Evolutionary conservation across 2,329 filamentous ascomycete species (phyloP).

Genomic region (Scolecobasidium constrictum): DNA sequence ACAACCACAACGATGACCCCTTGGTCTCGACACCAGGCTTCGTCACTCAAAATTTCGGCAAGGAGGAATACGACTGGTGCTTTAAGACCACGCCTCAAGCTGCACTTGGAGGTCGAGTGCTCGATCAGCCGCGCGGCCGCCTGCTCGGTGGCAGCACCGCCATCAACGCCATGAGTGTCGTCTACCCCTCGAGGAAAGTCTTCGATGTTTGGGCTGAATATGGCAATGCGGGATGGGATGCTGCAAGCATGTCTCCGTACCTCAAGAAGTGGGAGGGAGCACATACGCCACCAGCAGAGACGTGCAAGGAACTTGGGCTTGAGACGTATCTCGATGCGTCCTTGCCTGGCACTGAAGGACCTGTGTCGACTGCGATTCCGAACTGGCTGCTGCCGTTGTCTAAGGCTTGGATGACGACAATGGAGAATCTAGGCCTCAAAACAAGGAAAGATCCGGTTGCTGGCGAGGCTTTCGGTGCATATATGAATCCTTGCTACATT

Average conservation of each 20-base stretch:
- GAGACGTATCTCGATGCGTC: too few relatives aligned
- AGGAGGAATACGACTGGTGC: background rate
- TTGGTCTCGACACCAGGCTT: background rate
- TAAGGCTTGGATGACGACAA: background rate
- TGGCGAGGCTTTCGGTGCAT: background rate
- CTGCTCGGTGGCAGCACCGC: slow-evolving; percentile 14
- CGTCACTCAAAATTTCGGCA: background rate
- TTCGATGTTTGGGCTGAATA: slow-evolving; percentile 1
- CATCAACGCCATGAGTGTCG: slow-evolving; percentile 7
- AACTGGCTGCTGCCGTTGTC: too few relatives aligned
- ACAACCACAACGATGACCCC: background rate
- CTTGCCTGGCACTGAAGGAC: too few relatives aligned
- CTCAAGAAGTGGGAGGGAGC: slow-evolving; percentile 16
- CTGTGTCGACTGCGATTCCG: too few relatives aligned
- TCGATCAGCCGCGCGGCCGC: slow-evolving; percentile 18
- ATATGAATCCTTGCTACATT: background rate
- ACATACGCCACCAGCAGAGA: too few relatives aligned
- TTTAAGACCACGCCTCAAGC: background rate
- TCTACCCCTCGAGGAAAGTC: background rate
- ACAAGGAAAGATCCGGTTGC: background rate
- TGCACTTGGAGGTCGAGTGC: background rate
- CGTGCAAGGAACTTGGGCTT: too few relatives aligned
- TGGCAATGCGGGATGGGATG: slow-evolving; percentile 16
- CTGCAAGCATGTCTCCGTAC: slow-evolving; percentile 18
- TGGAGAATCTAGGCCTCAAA: background rate